Conservation (phyloP, 2,329 filamentous ascomycete species). For the Verticillium zaregamsianum region DNA sequence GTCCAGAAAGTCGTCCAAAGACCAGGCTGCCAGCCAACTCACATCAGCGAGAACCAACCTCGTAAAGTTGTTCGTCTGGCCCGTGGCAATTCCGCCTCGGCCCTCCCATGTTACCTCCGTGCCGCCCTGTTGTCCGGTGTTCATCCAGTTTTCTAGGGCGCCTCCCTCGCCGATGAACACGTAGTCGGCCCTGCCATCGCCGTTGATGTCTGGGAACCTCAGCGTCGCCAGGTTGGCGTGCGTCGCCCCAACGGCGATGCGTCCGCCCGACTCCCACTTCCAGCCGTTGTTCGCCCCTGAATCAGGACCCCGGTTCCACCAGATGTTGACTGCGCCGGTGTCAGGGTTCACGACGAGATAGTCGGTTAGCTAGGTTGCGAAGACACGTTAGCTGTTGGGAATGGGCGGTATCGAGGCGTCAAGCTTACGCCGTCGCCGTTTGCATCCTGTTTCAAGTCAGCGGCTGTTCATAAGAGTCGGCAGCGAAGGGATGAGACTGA, state of each 20-base stretch:
- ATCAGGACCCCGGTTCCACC: slow-evolving; percentile 16
- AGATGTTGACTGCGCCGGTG: slow-evolving; percentile 13
- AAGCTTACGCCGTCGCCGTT: no score
- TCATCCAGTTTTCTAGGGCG: slow-evolving; percentile 14
- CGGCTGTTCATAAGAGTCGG: no score
- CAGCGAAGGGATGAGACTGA: slow-evolving; percentile 1
- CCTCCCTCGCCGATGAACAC: slow-evolving; percentile 17
- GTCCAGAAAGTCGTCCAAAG: background rate
- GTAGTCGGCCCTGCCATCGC: slow-evolving; percentile 20
- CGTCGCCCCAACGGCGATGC: slow-evolving; percentile 16
- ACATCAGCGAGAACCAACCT: slow-evolving; percentile 14
- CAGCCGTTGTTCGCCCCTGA: slow-evolving; percentile 14
- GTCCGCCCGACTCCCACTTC: slow-evolving; percentile 16
- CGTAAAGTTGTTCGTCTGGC: slow-evolving; percentile 7
- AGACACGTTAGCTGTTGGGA: no score
- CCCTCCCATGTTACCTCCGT: slow-evolving; percentile 8
- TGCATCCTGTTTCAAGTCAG: no score
- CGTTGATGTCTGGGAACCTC: slow-evolving; percentile 20
- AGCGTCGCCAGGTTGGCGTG: slow-evolving; percentile 18
- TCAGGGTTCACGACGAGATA: slow-evolving; percentile 12
- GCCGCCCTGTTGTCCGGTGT: slow-evolving; percentile 13
- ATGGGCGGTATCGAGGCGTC: no score
- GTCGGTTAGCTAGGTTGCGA: slow-evolving; percentile 11
- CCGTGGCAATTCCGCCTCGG: slow-evolving; percentile 11
- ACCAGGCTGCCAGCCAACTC: background rate